Base-by-base conservation (phyloP, 805 yeast genomes). In the Hanseniaspora nectarophila region DNA sequence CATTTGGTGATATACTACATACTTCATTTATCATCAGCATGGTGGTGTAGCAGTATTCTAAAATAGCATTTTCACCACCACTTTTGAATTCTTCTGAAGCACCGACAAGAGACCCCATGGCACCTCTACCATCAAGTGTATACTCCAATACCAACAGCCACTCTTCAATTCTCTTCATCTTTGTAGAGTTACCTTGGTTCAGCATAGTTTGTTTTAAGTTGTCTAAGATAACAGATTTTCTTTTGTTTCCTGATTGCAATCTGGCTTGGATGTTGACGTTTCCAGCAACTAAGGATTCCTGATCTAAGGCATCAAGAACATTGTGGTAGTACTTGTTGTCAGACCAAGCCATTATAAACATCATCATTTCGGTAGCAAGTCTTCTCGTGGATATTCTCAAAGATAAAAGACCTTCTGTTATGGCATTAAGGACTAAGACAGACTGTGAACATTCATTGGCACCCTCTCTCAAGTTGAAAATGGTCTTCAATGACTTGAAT, bases 41-140 rank as follows among this genome's bases (percentile, higher is more conserved):
- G 3, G 67, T 58, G 57, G 63, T 61, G 32, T 58, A 60, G 21
- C 64, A 61, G 54, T 66, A 66, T 54, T 66, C 70, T 21, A 65
- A 45, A 20, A 65, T 63, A 4, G 67, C 74, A 46, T 73, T 73
- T 31, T 74, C 70, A 13, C 73, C 73, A 10, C 53, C 67, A 5
- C 63, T 59, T 54, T 78, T 80, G 51, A 79, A 74, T 58, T 90
- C 97, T 9, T 82, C 92, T 54, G 86, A 81, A 0, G 96, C 95
- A 1, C 97, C 97, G 8, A 90, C 97, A 60, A 82, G 66, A 0
- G 96, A 85, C 10, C 96, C 95, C 75, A 85, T 73, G 59, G 80
- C 82, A 7, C 97, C 97, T 58, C 89, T 75, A 2, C 96, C 96
- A 53, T 80, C 86, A 42, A 87, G 60, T 0, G 89, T 81, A 45